Percentiles rank a stretch among this genome's conserved stretches.
These are phyloP conservation scores for Globomyces sp. DNA, from an alignment of 371 early-diverging fungal species.

Conservation along the genomic window DNA sequence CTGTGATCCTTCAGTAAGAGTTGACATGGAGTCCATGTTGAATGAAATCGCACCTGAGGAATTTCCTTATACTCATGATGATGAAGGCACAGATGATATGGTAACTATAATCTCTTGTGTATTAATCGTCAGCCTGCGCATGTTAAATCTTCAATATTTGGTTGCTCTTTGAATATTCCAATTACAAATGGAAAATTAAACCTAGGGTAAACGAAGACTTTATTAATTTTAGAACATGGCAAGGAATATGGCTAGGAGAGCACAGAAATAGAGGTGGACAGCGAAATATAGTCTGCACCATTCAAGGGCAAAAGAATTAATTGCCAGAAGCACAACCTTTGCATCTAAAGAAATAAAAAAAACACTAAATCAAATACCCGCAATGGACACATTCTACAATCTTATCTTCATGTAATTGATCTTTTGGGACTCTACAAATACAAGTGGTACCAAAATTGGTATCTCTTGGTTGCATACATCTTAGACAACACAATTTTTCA, in stretches of 20 bases:
- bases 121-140: slow-evolving; percentile 70
- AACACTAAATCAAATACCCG: slow-evolving; percentile 56
- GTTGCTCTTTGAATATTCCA: slow-evolving; percentile 84
- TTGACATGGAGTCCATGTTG: slow-evolving; percentile 79
- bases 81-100: slow-evolving; percentile 46
- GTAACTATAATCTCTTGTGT: slow-evolving; percentile 8
- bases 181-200: slow-evolving; percentile 74
- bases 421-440: slow-evolving; percentile 96
- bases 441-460: slow-evolving; percentile 98
- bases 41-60: slow-evolving; percentile 77
- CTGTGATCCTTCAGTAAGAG: slow-evolving; percentile 66
- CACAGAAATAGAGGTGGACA: slow-evolving; percentile 67
- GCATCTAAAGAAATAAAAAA: neutral
- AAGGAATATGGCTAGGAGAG: slow-evolving; percentile 55
- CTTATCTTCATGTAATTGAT: slow-evolving; percentile 83
- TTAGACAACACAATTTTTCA: slow-evolving; percentile 96
- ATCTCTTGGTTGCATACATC: slow-evolving; percentile 96
- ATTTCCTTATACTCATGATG: slow-evolving; percentile 66
- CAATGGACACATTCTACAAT: slow-evolving; percentile 93
- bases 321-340: slow-evolving; percentile 13
- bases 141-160: slow-evolving; percentile 79
- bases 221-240: slow-evolving; percentile 35
- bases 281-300: slow-evolving; percentile 66
- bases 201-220: slow-evolving; percentile 62
- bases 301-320: slow-evolving; percentile 55